Conservation (phyloP, 202 grass and related monocot species). For the Eragrostis tef region DNA sequence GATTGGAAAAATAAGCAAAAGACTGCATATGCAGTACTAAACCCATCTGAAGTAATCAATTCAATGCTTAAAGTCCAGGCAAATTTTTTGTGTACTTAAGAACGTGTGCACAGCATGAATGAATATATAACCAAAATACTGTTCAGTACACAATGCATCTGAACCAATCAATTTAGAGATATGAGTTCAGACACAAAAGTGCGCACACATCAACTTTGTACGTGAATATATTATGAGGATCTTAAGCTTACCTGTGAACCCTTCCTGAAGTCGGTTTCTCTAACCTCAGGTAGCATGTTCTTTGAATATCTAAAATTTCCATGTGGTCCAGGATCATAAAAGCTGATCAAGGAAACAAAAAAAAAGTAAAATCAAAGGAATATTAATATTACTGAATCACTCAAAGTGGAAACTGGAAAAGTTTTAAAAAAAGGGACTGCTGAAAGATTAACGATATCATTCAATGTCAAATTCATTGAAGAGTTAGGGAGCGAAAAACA, state of each 20-base stretch:
- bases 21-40: neutral
- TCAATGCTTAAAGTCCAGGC: neutral
- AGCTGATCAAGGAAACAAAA: conserved; percentile 46
- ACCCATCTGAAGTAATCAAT: neutral
- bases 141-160: neutral
- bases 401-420: neutral
- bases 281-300: conserved; percentile 79
- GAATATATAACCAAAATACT: neutral
- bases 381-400: conserved; percentile 7
- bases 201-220: neutral
- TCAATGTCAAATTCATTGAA: conserved; percentile 6
- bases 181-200: conserved; percentile 4
- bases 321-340: conserved; percentile 82
- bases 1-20: neutral
- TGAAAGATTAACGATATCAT: neutral
- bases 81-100: neutral
- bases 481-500: neutral
- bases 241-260: conserved; percentile 70
- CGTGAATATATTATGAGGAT: neutral
- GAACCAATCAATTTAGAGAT: neutral
- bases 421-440: neutral
- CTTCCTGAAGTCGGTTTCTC: conserved; percentile 65
- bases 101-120: neutral
- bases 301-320: conserved; percentile 82
- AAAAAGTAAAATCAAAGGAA: conserved; percentile 5